These are phyloP conservation scores for Zasmidium citrigriseum DNA, from an alignment of 2,329 filamentous ascomycete genomes.

Conservation along the genomic window DNA sequence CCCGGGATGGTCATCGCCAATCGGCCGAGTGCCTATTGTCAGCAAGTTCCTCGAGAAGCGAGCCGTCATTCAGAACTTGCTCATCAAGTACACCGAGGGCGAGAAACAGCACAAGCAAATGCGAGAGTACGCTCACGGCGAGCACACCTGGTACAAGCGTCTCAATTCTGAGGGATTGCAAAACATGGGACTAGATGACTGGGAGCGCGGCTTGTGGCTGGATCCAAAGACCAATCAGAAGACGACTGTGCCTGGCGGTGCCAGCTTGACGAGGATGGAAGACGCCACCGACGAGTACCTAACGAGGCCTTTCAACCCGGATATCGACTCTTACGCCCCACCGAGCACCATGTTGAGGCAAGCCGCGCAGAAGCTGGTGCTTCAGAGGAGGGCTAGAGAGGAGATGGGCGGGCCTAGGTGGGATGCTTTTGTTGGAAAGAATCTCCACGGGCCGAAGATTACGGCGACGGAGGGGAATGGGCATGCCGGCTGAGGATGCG, in stretches of 20 bases:
- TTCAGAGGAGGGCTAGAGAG: constrained; percentile 48
- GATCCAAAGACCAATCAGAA: constrained; percentile 16
- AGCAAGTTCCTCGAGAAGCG: constrained; percentile 51
- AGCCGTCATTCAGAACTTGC: constrained; percentile 51
- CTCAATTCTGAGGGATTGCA: constrained; percentile 49
- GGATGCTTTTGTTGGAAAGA: constrained; percentile 34
- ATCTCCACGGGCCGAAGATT: constrained; percentile 9
- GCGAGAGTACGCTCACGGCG: constrained; percentile 47
- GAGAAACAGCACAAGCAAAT: constrained; percentile 51
- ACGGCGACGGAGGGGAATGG: constrained; percentile 9
- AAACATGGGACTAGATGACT: constrained; percentile 49
- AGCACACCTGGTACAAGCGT: constrained; percentile 54
- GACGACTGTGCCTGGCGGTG: constrained; percentile 40
- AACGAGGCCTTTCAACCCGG: constrained; percentile 37
- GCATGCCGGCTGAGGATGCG: constrained; percentile 14
- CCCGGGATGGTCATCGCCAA: constrained; percentile 46
- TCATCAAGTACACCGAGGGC: constrained; percentile 56
- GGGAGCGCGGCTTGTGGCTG: constrained; percentile 44
- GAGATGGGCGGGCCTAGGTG: constrained; percentile 33
- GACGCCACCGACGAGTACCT: constrained; percentile 44
- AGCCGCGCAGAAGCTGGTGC: constrained; percentile 50
- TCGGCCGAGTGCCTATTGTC: constrained; percentile 43
- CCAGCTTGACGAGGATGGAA: constrained; percentile 48
- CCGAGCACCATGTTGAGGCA: constrained; percentile 48
- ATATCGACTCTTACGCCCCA: constrained; percentile 46